phyloP scores from a whole-genome alignment of 371 early-diverging fungal species.

The Saksenaea vasiformis region DNA sequence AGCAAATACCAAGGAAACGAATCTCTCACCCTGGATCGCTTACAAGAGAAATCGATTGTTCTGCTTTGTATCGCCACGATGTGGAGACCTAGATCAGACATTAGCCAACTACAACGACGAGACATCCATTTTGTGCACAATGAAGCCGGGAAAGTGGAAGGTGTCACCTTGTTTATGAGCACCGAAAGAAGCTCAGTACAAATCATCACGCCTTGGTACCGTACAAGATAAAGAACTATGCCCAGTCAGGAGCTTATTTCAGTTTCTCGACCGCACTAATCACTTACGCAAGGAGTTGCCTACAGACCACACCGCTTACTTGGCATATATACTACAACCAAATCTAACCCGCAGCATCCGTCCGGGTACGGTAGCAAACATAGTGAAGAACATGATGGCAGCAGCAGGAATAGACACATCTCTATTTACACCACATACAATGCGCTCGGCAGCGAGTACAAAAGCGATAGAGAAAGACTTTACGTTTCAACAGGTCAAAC shows the following conservation, averaged over 20 bases:
- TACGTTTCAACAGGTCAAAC: background rate
- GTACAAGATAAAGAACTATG: constrained; percentile 5
- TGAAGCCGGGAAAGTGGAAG: background rate
- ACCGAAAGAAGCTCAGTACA: constrained; percentile 19
- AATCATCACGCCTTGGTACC: background rate
- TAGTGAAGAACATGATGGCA: background rate
- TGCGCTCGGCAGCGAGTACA: constrained; percentile 5
- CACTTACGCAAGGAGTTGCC: background rate
- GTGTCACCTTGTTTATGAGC: background rate
- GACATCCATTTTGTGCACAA: constrained; percentile 7
- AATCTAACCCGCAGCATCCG: background rate
- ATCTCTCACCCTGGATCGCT: background rate
- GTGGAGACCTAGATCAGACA: constrained; percentile 23
- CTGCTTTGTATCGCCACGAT: constrained; percentile 17
- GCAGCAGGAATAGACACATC: constrained; percentile 7
- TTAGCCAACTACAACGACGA: constrained; percentile 16
- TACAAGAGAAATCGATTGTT: constrained; percentile 20
- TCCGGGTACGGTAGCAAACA: constrained; percentile 5
- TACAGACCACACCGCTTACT: background rate
- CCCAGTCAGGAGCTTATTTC: background rate
- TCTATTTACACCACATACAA: constrained; percentile 2
- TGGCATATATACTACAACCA: background rate
- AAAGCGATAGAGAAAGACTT: constrained; percentile 3
- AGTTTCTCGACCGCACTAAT: constrained; percentile 9
- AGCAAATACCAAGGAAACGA: background rate